Percentiles rank a stretch among this genome's conserved stretches.
Conservation (phyloP, 805 yeast species). For the Ogataea methanolica region DNA sequence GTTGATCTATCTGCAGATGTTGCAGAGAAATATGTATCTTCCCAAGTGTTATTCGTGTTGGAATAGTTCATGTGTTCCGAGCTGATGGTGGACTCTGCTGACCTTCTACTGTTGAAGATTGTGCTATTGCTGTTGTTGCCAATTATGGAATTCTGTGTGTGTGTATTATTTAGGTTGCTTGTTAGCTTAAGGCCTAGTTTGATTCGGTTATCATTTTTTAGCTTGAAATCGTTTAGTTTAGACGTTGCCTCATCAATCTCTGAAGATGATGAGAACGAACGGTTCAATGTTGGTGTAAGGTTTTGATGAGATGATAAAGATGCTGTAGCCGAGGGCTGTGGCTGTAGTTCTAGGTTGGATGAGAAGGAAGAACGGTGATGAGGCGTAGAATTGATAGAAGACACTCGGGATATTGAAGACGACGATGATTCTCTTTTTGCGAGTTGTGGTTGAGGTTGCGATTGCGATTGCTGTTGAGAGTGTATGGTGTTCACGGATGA, state of each 20-base stretch:
- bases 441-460: neutral
- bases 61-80: no score
- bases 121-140: neutral
- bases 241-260: conserved; percentile 26
- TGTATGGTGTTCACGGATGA: neutral
- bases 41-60: no score
- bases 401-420: neutral
- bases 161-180: conserved; percentile 16
- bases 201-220: conserved; percentile 25
- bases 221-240: conserved; percentile 24
- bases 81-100: no score
- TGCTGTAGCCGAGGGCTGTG: neutral
- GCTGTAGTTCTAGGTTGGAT: neutral
- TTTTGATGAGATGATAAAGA: neutral
- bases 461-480: neutral
- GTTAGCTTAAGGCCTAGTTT: conserved; percentile 26
- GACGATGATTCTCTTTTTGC: neutral
- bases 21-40: no score
- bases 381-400: conserved; percentile 2
- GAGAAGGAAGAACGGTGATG: neutral
- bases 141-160: conserved; percentile 22
- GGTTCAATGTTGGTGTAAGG: neutral
- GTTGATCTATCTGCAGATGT: no score
- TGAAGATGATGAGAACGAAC: conserved; percentile 9
- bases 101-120: no score